A percentile compares a stretch with the other conserved stretches of the same genome.
Evolutionary conservation across 1,284 basidiomycete genomes (phyloP).

Genomic region (Fomitiporia mediterranea): DNA sequence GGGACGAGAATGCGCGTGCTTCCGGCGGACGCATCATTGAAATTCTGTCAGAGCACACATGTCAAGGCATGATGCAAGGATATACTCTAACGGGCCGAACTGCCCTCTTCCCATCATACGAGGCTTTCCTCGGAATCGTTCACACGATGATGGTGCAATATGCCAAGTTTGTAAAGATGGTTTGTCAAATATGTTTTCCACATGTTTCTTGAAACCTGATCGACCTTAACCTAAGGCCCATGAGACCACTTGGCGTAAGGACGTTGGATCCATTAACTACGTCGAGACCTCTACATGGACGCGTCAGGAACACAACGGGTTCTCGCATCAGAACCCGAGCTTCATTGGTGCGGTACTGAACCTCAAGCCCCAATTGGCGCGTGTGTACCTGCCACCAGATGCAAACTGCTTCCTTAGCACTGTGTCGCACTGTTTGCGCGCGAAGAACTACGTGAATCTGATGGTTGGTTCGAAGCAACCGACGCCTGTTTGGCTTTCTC

Average conservation of each 20-base stretch:
- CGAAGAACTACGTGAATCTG: slow-evolving; percentile 81
- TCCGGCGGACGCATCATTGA: slow-evolving; percentile 79
- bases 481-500: slow-evolving; percentile 62
- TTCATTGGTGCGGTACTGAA: slow-evolving; percentile 82
- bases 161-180: slow-evolving; percentile 81
- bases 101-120: slow-evolving; percentile 84
- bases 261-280: slow-evolving; percentile 76
- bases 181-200: slow-evolving; percentile 24
- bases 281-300: slow-evolving; percentile 86
- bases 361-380: slow-evolving; percentile 67
- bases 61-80: slow-evolving; percentile 84
- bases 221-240: slow-evolving; percentile 33
- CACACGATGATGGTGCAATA: slow-evolving; percentile 84
- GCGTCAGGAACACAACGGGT: slow-evolving; percentile 75
- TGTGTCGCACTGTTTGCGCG: slow-evolving; percentile 75
- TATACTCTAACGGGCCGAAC: slow-evolving; percentile 81
- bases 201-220: not conserved
- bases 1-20: slow-evolving; percentile 60
- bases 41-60: slow-evolving; percentile 85
- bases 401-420: slow-evolving; percentile 81
- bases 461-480: slow-evolving; percentile 86
- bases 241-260: slow-evolving; percentile 75
- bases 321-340: slow-evolving; percentile 83
- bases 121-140: slow-evolving; percentile 78
- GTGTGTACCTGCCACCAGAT: slow-evolving; percentile 89